Evolutionary conservation across 2,329 filamentous ascomycete species (phyloP), one percentile per base, ranked within the genome.

Genomic region (Monosporascus sp.): DNA sequence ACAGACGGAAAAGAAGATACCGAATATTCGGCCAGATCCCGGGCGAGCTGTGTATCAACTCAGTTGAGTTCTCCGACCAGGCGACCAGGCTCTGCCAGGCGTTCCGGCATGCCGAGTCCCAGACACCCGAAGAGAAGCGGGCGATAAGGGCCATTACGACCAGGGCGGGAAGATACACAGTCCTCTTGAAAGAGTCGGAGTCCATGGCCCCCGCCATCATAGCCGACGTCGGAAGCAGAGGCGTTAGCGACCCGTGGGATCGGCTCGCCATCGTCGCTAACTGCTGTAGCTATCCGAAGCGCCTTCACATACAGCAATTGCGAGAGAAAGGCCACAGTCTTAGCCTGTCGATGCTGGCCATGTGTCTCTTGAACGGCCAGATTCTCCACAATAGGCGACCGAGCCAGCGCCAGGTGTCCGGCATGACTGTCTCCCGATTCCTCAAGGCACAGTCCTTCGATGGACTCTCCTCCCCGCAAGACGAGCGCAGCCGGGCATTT

Each of bases 401-500:
- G 6, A 15, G 31, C 4, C 22, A 1, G 17, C 11, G 2, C 7
- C 17, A 5, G 11, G 43, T 3, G 9, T 15, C 43, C 24, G 25
- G 14, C 22, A 46, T 46, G 43, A 43, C 41, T 15, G 25, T 51
- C 8, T 37, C 47, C 6, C 1, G 20, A 4, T 53, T 51, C 25
- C 37, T 55, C 2, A 39, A 47, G 3, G n/a, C 18, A 5, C 31
- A 49, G n/a, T 35, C 46, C 5, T 52, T 53, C 15, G 25, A 47
- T 41, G n/a, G 11, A n/a, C 37, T 37, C 25, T 31, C 11, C 9
- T 38, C 48, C 15, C 54, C 71, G 87, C 81, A 3, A 17, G 24
- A 17, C 20, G n/a, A 31, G n/a, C 43, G 6, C 8, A 46, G 6
- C 14, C n/a, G 0, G 24, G 7, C 22, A 0, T 27, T 6, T 6